Percentiles rank a stretch among this genome's conserved stretches.
Evolutionary conservation across 345 rosid genomes (phyloP).

Genomic region (Bruguiera parviflora): DNA sequence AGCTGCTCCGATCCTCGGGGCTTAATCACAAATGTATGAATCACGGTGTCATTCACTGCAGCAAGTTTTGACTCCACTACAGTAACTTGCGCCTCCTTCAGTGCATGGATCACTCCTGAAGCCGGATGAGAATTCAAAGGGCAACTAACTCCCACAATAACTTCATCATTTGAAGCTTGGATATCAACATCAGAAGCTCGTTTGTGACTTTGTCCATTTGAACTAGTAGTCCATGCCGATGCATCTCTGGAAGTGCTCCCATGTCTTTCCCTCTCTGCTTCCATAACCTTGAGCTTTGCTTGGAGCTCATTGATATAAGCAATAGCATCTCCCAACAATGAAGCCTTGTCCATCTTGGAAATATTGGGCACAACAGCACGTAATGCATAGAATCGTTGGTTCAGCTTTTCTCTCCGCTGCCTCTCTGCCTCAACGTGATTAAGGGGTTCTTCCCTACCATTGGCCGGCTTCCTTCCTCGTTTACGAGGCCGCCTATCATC

Average conservation of each 20-base stretch:
- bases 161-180: slow-evolving; percentile 57
- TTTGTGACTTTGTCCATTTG: slow-evolving; percentile 28
- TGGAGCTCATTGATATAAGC: slow-evolving; percentile 94
- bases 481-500: slow-evolving; percentile 83
- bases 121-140: slow-evolving; percentile 83
- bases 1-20: slow-evolving; percentile 66
- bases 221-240: slow-evolving; percentile 22
- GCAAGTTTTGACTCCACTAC: slow-evolving; percentile 67
- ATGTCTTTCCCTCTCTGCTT: slow-evolving; percentile 54
- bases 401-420: slow-evolving; percentile 90
- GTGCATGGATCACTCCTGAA: slow-evolving; percentile 64
- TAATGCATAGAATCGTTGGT: slow-evolving; percentile 87
- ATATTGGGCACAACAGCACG: slow-evolving; percentile 98
- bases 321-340: slow-evolving; percentile 87
- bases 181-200: slow-evolving; percentile 50
- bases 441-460: slow-evolving; percentile 95
- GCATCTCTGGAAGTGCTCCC: slow-evolving; percentile 49
- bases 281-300: slow-evolving; percentile 69
- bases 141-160: slow-evolving; percentile 62
- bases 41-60: slow-evolving; percentile 52
- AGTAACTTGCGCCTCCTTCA: slow-evolving; percentile 58
- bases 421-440: slow-evolving; percentile 99
- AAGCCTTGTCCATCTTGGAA: slow-evolving; percentile 99
- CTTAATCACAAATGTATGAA: slow-evolving; percentile 76
- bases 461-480: slow-evolving; percentile 94